A percentile compares a stretch with the other conserved stretches of the same genome.
phyloP scores from a whole-genome alignment of 495 filamentous ascomycete genomes.

The Talaromyces borbonicus region DNA sequence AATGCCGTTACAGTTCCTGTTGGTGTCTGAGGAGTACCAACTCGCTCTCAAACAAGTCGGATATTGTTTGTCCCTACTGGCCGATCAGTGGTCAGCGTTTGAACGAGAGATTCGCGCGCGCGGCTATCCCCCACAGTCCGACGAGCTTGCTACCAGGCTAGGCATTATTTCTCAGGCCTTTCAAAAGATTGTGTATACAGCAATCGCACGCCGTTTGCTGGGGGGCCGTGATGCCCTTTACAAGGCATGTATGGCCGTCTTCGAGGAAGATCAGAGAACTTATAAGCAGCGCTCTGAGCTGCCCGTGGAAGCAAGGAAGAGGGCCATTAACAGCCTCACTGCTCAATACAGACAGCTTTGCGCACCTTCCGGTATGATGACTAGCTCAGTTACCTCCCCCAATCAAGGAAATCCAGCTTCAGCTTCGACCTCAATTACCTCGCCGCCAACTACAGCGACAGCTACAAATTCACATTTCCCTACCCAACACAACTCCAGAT shows the following conservation, averaged over 20 bases:
- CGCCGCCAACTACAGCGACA: no score
- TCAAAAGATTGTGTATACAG: constrained; percentile 50
- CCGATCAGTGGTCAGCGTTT: constrained; percentile 20
- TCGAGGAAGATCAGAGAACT: constrained; percentile 10
- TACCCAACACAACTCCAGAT: no score
- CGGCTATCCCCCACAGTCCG: constrained; percentile 49
- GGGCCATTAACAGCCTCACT: background rate
- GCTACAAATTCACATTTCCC: no score
- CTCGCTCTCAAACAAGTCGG: constrained; percentile 19
- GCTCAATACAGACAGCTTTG: constrained; percentile 3
- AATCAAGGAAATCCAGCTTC: no score
- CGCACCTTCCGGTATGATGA: background rate
- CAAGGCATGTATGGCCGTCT: constrained; percentile 13
- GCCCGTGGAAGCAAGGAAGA: background rate
- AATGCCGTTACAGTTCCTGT: constrained; percentile 18
- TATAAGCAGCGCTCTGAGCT: constrained; percentile 10
- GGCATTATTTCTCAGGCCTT: constrained; percentile 43
- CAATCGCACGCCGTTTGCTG: constrained; percentile 29
- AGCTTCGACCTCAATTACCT: no score
- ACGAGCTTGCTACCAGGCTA: constrained; percentile 45
- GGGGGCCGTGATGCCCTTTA: background rate
- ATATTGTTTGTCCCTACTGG: constrained; percentile 26
- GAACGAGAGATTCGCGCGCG: constrained; percentile 18
- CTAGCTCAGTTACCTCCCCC: background rate
- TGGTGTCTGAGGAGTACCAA: constrained; percentile 16